Conservation (phyloP, 2,329 filamentous ascomycete species). For the Aspergillus chevalieri region DNA sequence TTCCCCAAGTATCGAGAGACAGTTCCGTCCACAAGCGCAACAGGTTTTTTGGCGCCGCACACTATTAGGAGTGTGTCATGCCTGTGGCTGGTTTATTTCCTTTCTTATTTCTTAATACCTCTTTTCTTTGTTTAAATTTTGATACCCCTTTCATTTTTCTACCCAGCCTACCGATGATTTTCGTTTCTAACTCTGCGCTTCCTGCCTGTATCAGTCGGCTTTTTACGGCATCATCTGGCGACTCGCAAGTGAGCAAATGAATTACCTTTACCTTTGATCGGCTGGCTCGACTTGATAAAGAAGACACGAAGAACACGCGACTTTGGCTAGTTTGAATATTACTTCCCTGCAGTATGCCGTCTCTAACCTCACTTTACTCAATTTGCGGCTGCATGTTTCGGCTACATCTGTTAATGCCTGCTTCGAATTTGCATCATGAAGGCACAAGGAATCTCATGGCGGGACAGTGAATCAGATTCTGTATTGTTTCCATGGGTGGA, state of each 20-base stretch:
- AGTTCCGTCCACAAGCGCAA: conserved; percentile 9
- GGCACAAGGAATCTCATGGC: conserved; percentile 5
- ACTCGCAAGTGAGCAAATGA: not conserved
- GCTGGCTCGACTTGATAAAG: not conserved
- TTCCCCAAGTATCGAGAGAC: conserved; percentile 34
- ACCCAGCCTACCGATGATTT: not conserved
- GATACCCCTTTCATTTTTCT: not conserved
- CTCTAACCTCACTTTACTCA: conserved; percentile 5
- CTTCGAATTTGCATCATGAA: conserved; percentile 12
- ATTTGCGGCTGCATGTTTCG: conserved; percentile 4
- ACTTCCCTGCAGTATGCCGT: conserved; percentile 4
- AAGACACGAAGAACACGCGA: not conserved
- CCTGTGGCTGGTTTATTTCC: not conserved
- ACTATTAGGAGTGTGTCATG: conserved; percentile 12
- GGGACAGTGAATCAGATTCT: conserved; percentile 6
- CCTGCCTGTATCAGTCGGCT: not conserved
- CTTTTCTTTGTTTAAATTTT: not conserved
- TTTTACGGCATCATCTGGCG: not conserved
- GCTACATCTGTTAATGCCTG: not conserved
- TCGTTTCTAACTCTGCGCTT: not conserved
- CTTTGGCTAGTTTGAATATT: conserved; percentile 1
- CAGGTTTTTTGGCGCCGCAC: conserved; percentile 7
- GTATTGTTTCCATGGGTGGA: conserved; percentile 7
- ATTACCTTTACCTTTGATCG: not conserved
- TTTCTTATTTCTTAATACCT: not conserved